Percentiles rank a stretch among this genome's conserved stretches.
Evolutionary conservation across 2,329 filamentous ascomycete species (phyloP).

Genomic region (Colletotrichum magnum): DNA sequence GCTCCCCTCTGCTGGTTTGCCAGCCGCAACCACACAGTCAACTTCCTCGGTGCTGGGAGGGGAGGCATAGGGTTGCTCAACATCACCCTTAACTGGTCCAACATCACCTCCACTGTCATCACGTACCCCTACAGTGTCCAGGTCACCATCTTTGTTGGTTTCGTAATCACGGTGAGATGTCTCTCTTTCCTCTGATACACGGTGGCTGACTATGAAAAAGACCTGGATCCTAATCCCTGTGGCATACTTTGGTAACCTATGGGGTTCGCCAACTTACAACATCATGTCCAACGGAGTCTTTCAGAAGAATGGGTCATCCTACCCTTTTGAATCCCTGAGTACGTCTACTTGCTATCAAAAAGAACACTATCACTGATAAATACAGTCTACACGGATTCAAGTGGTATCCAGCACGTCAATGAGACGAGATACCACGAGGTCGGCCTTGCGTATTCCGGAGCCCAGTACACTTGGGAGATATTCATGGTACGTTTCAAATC

Average conservation of each 20-base stretch:
- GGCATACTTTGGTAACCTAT: slow-evolving; percentile 70
- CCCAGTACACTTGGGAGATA: slow-evolving; percentile 67
- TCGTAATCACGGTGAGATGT: slow-evolving; percentile 53
- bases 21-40: slow-evolving; percentile 68
- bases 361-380: not conserved
- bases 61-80: slow-evolving; percentile 75
- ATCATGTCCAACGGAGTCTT: slow-evolving; percentile 73
- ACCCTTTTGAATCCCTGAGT: slow-evolving; percentile 44
- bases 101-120: slow-evolving; percentile 67
- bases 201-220: slow-evolving; percentile 46
- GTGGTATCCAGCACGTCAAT: slow-evolving; percentile 51
- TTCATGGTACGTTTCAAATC: slow-evolving; percentile 4
- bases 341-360: not conserved
- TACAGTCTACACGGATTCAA: slow-evolving; percentile 31
- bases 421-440: slow-evolving; percentile 61
- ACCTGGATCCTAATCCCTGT: slow-evolving; percentile 72
- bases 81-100: slow-evolving; percentile 72
- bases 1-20: slow-evolving; percentile 76
- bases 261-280: slow-evolving; percentile 57
- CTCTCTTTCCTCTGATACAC: not conserved
- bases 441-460: slow-evolving; percentile 70
- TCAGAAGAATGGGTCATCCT: slow-evolving; percentile 39
- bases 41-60: slow-evolving; percentile 73
- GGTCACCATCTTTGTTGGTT: slow-evolving; percentile 68
- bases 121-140: slow-evolving; percentile 70